A percentile compares a stretch with the other conserved stretches of the same genome.
phyloP scores from a whole-genome alignment of 306 rosid species.

The Fragaria vesca region DNA sequence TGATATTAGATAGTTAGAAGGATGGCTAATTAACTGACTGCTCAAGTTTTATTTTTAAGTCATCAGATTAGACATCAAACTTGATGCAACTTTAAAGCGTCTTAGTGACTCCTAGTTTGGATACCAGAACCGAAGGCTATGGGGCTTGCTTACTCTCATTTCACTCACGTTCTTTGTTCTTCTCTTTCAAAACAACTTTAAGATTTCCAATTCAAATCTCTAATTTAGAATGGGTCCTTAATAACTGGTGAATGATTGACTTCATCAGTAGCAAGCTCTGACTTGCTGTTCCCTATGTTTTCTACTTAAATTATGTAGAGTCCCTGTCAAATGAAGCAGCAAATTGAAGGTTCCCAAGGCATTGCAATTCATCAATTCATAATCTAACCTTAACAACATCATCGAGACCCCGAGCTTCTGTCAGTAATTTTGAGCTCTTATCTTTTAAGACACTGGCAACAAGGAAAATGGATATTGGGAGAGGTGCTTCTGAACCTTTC shows the following conservation, averaged over 20 bases:
- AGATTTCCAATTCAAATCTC: not conserved
- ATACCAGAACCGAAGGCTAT: not conserved
- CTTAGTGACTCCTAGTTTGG: not conserved
- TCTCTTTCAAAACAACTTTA: not conserved
- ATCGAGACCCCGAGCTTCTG: slow-evolving; percentile 90
- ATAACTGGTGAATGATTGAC: not conserved
- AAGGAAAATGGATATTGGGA: slow-evolving; percentile 90
- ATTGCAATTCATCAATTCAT: slow-evolving; percentile 19
- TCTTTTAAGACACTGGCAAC: slow-evolving; percentile 97
- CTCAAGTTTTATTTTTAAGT: not conserved
- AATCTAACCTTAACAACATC: slow-evolving; percentile 92
- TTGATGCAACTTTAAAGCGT: not conserved
- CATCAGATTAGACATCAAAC: not conserved
- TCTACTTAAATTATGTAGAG: not conserved
- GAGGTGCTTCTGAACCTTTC: slow-evolving; percentile 70
- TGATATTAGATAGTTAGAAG: not conserved
- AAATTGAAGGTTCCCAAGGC: slow-evolving; percentile 13
- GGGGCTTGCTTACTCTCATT: not conserved
- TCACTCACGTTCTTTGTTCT: not conserved
- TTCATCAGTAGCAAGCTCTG: not conserved
- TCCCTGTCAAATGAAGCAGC: not conserved
- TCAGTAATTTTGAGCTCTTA: slow-evolving; percentile 73
- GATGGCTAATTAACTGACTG: not conserved
- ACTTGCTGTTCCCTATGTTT: not conserved
- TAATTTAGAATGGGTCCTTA: not conserved